phyloP scores from a whole-genome alignment of 2,329 filamentous ascomycete genomes.

The Ceratocystiopsis brevicomis region DNA sequence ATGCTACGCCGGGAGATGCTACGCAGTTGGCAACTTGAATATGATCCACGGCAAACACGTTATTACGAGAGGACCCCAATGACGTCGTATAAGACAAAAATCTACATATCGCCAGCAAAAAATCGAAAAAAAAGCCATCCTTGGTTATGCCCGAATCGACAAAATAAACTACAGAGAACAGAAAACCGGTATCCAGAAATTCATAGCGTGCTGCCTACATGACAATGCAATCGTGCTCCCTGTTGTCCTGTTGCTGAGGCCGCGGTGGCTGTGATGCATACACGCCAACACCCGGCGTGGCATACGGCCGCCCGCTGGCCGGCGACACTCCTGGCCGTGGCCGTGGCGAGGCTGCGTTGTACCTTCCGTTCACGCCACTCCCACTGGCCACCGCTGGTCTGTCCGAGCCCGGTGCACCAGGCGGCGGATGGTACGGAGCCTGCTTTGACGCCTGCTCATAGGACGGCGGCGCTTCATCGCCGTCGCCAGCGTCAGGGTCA shows the following conservation, averaged over 20 bases:
- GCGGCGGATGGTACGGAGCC: conserved; percentile 30
- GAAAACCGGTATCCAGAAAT: too few species aligned
- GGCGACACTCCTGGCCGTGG: background rate
- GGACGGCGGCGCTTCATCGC: conserved; percentile 31
- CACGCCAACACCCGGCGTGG: background rate
- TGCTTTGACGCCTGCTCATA: conserved; percentile 38
- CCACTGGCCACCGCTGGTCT: background rate
- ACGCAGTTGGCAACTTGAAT: too few species aligned
- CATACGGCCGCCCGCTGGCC: background rate
- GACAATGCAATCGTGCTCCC: conserved; percentile 1
- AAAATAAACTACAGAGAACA: too few species aligned
- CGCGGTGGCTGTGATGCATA: background rate
- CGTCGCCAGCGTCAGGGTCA: conserved; percentile 21
- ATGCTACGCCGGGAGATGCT: too few species aligned
- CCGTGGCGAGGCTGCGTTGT: background rate
- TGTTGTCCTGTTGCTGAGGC: background rate
- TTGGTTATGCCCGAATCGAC: too few species aligned
- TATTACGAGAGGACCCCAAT: too few species aligned
- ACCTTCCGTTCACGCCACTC: background rate
- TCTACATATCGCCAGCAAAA: too few species aligned
- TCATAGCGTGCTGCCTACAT: background rate
- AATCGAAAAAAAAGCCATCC: too few species aligned
- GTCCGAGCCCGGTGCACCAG: conserved; percentile 17
- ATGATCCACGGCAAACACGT: too few species aligned
- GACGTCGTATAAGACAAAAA: too few species aligned